Percentiles rank a stretch among this genome's conserved stretches.
These are phyloP conservation scores for Talaromyces rugulosus DNA, from an alignment of 2,329 filamentous ascomycete species.

Conservation along the genomic window DNA sequence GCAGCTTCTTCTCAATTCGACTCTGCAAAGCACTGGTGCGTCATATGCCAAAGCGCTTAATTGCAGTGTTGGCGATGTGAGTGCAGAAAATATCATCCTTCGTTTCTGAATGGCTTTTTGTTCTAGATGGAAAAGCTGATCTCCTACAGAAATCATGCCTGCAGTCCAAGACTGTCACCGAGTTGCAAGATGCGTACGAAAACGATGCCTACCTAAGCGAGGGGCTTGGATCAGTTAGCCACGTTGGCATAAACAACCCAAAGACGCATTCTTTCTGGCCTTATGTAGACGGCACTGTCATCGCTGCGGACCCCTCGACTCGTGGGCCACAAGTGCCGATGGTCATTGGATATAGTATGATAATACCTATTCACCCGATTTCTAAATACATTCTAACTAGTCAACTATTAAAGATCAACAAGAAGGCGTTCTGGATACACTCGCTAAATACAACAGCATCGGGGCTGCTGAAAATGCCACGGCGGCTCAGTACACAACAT, in stretches of 20 bases:
- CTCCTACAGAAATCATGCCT: slow-evolving; percentile 17
- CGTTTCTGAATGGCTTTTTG: neutral
- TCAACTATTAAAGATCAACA: neutral
- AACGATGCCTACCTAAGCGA: slow-evolving; percentile 1
- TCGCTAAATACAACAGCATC: neutral
- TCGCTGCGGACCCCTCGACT: slow-evolving; percentile 14
- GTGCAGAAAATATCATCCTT: neutral
- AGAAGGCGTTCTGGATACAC: neutral
- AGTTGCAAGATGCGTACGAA: slow-evolving; percentile 12
- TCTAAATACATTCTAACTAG: neutral
- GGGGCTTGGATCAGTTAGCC: neutral
- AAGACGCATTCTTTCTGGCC: slow-evolving; percentile 13
- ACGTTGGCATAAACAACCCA: slow-evolving; percentile 3
- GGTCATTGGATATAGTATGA: slow-evolving; percentile 20
- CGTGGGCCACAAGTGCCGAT: slow-evolving; percentile 17
- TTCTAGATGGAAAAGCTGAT: neutral
- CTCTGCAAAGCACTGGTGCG: slow-evolving; percentile 9
- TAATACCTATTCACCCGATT: neutral
- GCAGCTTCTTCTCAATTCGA: slow-evolving; percentile 4
- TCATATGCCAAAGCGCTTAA: slow-evolving; percentile 4
- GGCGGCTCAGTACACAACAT: slow-evolving; percentile 12
- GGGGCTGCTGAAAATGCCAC: slow-evolving; percentile 4
- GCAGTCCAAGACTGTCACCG: slow-evolving; percentile 13
- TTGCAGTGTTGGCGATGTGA: slow-evolving; percentile 7
- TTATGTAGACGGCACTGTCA: slow-evolving; percentile 18